A percentile compares a stretch with the other conserved stretches of the same genome.
Conservation (phyloP, 257 asterid species). For the Verbascum thapsus region DNA sequence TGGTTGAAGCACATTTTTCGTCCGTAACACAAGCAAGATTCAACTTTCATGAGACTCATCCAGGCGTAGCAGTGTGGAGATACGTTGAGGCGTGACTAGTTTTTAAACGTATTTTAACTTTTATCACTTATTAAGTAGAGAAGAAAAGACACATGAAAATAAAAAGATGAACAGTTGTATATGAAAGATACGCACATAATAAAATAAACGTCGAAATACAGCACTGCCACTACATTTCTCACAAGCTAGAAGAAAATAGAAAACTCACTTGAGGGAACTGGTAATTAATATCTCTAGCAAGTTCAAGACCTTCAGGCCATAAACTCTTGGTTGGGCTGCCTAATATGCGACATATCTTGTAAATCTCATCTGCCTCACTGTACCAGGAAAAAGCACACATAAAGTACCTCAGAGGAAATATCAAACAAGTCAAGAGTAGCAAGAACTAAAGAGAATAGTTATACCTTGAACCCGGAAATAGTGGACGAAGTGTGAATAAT, state of each 20-base stretch:
- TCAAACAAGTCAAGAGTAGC: constrained; percentile 22
- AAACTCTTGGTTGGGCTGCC: constrained; percentile 57
- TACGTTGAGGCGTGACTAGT: background rate
- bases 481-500: constrained; percentile 58
- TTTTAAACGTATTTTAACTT: background rate
- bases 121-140: background rate
- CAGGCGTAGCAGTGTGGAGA: constrained; percentile 1
- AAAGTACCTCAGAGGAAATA: constrained; percentile 9
- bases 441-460: background rate
- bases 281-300: constrained; percentile 60
- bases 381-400: constrained; percentile 30
- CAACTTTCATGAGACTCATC: constrained; percentile 14
- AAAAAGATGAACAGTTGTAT: background rate
- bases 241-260: constrained; percentile 16
- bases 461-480: constrained; percentile 74
- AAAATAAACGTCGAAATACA: background rate
- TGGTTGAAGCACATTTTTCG: background rate
- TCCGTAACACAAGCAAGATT: background rate
- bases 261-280: constrained; percentile 63
- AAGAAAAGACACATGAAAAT: background rate
- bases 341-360: constrained; percentile 59
- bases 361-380: constrained; percentile 69
- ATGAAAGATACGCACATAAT: background rate
- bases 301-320: constrained; percentile 72
- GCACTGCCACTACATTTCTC: constrained; percentile 5